Evolutionary conservation across 2,329 filamentous ascomycete species (phyloP), one percentile per base, ranked within the genome.

Genomic region (Madurella fahalii): DNA sequence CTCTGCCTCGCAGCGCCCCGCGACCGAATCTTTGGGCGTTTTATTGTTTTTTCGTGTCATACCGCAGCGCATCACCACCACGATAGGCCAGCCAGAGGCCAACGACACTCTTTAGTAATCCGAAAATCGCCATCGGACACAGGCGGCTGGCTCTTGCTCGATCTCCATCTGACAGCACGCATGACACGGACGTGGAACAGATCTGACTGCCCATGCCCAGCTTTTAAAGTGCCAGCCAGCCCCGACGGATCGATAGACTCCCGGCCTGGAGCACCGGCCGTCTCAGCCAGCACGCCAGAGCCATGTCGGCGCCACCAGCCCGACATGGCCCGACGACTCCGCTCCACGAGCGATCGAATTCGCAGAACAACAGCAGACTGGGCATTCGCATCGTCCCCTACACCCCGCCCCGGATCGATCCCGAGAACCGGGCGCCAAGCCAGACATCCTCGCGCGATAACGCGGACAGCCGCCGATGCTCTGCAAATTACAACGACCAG

Each of bases 311-410:
- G 58, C 62, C 64, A 52, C 50, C 60, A 47, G 58, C 54, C 55
- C 67, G 61, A 61, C 61, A 63, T 63, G 67, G 61, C 61, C 67
- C 59, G 53, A 59, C 64, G 51, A 69, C 62, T 60, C 71, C 73
- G 40, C 66, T 73, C 52, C 68, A 71, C 58, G 70, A 74, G 63
- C 71, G 70, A 52, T 69, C 70, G 39, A 68, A 68, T 31, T 74
- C 75, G 57, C 71, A 75, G 61, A 71, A 66, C 59, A 70, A 68
- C 62, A 76, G 71, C 61, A 65, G 65, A 40, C 67, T 70, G 41
- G 70, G 71, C 56, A 78, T 79, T 61, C 75, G 77, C 47, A 61
- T 79, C 52, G 77, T 79, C 47, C 75, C 76, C 17, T 78, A 78
- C 60, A 74, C 75, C 18, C 76, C 76, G 43, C 74, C 75, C 8